Evolutionary conservation across 352 stramenopile genomes (phyloP).

Genomic region (Phytophthora sp.): DNA sequence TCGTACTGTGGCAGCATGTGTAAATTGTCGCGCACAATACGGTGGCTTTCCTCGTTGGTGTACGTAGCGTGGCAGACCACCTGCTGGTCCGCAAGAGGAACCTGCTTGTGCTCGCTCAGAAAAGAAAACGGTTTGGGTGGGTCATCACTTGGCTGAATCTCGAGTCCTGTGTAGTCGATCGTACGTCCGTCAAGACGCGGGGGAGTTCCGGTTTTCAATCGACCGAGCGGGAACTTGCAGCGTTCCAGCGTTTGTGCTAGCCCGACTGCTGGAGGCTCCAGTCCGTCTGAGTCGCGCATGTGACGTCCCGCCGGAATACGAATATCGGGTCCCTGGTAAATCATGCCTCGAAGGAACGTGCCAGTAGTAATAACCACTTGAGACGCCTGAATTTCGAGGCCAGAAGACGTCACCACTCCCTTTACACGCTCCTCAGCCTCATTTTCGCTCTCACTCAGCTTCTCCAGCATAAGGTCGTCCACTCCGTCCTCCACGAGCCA

Average conservation of each 20-base stretch:
- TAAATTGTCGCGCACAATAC: conserved; percentile 93
- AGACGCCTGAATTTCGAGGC: conserved; percentile 50
- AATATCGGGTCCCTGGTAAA: conserved; percentile 94
- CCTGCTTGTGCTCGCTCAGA: conserved; percentile 74
- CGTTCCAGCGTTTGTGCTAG: conserved; percentile 94
- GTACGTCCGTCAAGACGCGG: conserved; percentile 94
- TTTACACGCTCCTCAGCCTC: conserved; percentile 57
- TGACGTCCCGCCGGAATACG: conserved; percentile 94
- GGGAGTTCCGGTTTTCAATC: conserved; percentile 98
- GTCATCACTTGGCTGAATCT: conserved; percentile 94
- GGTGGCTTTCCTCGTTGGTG: conserved; percentile 97
- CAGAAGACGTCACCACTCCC: conserved; percentile 70
- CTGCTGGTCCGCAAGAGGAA: conserved; percentile 78
- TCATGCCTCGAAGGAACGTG: conserved; percentile 97
- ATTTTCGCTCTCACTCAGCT: conserved; percentile 4
- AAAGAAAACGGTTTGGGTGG: conserved; percentile 95
- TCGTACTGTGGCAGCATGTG: conserved; percentile 94
- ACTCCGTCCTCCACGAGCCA: conserved; percentile 94
- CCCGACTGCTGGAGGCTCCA: conserved; percentile 95
- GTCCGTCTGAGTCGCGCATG: conserved; percentile 79
- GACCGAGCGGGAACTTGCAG: conserved; percentile 92
- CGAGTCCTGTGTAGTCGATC: conserved; percentile 94
- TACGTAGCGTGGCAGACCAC: conserved; percentile 95
- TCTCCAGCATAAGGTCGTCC: conserved; percentile 93
- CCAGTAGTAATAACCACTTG: conserved; percentile 97